A percentile compares a stretch with the other conserved stretches of the same genome.
Evolutionary conservation across 805 yeast genomes (phyloP).

Genomic region (Wickerhamiella brachini): DNA sequence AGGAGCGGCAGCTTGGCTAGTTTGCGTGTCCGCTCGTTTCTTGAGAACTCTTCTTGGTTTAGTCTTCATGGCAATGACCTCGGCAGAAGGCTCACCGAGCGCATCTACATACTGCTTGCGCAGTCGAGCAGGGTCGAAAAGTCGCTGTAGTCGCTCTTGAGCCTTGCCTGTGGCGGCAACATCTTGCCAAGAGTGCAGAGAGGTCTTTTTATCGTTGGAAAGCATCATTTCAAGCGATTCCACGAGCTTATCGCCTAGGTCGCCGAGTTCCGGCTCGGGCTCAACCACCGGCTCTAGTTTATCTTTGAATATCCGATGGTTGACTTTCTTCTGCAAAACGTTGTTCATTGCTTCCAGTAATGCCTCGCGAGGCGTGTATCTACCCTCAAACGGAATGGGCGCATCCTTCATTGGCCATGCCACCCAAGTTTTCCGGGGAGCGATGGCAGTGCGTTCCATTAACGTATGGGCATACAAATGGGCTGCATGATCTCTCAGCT

Average conservation of each 20-base stretch:
- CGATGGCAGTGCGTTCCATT: not conserved
- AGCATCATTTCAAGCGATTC: conserved; percentile 3
- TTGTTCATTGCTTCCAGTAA: conserved; percentile 14
- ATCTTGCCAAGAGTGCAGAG: conserved; percentile 6
- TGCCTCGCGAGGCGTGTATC: not conserved
- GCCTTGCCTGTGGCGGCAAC: conserved; percentile 9
- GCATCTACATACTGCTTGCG: not conserved
- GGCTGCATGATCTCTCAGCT: not conserved
- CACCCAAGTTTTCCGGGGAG: not conserved
- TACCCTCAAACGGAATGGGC: not conserved
- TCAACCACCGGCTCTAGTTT: conserved; percentile 12
- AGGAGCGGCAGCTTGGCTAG: too few relatives aligned
- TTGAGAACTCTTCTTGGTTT: not conserved
- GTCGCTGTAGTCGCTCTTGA: conserved; percentile 3
- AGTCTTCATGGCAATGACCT: not conserved
- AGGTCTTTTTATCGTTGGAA: not conserved
- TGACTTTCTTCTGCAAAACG: conserved; percentile 12
- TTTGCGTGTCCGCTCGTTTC: too few relatives aligned
- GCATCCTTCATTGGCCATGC: not conserved
- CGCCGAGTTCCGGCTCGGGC: conserved; percentile 11
- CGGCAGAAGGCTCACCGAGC: not conserved
- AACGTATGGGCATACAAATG: not conserved
- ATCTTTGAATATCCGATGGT: conserved; percentile 13
- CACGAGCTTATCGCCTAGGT: conserved; percentile 1
- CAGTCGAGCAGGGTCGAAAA: conserved; percentile 6